These are phyloP conservation scores for Dacryopinax spathularia DNA, from an alignment of 768 basidiomycete genomes.

Conservation along the genomic window DNA sequence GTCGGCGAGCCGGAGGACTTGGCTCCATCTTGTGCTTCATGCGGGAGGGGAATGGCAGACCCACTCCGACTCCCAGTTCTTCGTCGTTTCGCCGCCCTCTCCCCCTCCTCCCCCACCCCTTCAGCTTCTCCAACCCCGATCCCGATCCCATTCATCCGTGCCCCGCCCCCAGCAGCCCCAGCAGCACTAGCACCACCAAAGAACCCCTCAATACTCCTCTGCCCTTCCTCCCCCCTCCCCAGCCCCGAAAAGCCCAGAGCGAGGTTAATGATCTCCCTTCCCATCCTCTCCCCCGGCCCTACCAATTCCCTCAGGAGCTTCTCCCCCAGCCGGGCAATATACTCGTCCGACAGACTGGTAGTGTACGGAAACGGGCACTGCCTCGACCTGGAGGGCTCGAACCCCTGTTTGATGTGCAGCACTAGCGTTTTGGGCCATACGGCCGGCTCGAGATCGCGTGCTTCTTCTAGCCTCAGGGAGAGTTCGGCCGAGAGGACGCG, in stretches of 20 bases:
- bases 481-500: conserved; percentile 83
- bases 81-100: too few relatives aligned
- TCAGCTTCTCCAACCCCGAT: neutral
- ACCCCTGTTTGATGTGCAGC: conserved; percentile 58
- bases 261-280: conserved; percentile 50
- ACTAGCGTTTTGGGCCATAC: conserved; percentile 90
- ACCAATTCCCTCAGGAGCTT: conserved; percentile 79
- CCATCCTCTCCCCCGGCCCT: conserved; percentile 31
- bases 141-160: conserved; percentile 10
- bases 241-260: conserved; percentile 65
- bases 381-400: conserved; percentile 54
- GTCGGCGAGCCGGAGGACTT: conserved; percentile 16
- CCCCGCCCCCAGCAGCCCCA: conserved; percentile 1
- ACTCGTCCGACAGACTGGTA: conserved; percentile 55
- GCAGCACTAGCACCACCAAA: conserved; percentile 30
- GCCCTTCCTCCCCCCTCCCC: conserved; percentile 59
- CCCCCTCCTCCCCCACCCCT: conserved; percentile 28
- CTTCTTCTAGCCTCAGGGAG: conserved; percentile 68
- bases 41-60: conserved; percentile 20
- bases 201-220: conserved; percentile 79
- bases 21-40: conserved; percentile 18
- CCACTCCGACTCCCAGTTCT: too few relatives aligned
- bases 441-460: conserved; percentile 52
- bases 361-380: conserved; percentile 82
- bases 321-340: conserved; percentile 59